Base-by-base conservation (phyloP, 257 asterid species). In the Lavandula angustifolia region DNA sequence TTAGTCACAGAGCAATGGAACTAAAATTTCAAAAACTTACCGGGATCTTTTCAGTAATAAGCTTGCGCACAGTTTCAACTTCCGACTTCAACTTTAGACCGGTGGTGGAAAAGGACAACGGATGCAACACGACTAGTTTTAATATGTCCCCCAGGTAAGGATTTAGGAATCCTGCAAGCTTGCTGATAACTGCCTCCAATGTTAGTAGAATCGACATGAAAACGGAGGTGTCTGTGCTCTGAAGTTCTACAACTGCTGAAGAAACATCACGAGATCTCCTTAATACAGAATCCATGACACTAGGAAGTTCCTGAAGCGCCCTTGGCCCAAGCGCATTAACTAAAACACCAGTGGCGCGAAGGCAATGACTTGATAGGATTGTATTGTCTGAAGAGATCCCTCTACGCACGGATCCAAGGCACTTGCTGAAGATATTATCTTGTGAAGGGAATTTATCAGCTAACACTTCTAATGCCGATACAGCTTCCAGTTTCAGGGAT, bases 101-200 rank as follows among this genome's bases (percentile, higher is more conserved):
- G 5, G 81, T 69, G 14, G 78, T 44, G 42, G 92, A 78, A 33
- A 77, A 72, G n/a, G 81, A 87, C 69, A 78, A 54, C 2, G 97
- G 95, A 73, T 80, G 81, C 81, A 89, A 72, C 37, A 90, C 76
- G 53, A 94, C 69, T 43, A 94, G 81, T 66, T 81, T 75, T 68
- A 94, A 75, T 65, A 94, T 81, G 67, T 80, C 80, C 54, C 78
- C 81, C 49, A 92, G 80, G 74, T 85, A 84, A 38, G 96, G 97
- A 75, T 75, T 94, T 61, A 90, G 64, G 66, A 85, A 94, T 47
- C 92, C 88, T 58, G 96, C 94, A 77, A 94, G 96, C 71, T 85
- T 85, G 72, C 75, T 71, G n/a, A 85, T 72, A 59, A 84, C 82
- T 38, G 97, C 94, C 81, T 89, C 96, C 68, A 94, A 74, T 68